Percentiles rank a stretch among this genome's conserved stretches.
phyloP scores from a whole-genome alignment of 495 filamentous ascomycete species.

The Filosporella fistucella region DNA sequence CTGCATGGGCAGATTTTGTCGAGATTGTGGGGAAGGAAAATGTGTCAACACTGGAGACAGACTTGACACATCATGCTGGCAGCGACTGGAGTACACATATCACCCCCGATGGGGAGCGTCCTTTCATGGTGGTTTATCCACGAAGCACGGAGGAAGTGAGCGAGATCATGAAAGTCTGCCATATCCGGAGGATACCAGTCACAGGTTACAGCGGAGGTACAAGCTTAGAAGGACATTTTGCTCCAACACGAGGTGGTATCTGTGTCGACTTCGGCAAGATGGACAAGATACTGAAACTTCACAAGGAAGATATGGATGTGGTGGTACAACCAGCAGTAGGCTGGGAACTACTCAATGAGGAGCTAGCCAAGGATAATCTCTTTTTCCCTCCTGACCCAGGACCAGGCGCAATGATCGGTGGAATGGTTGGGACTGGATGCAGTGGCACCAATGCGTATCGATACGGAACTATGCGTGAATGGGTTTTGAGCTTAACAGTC shows the following conservation, averaged over 20 bases:
- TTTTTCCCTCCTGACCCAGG: conserved; percentile 86
- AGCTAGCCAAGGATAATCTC: conserved; percentile 58
- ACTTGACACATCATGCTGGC: conserved; percentile 68
- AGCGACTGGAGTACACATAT: conserved; percentile 88
- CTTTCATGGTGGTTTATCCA: conserved; percentile 65
- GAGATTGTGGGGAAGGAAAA: conserved; percentile 79
- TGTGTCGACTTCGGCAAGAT: conserved; percentile 74
- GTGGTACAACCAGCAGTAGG: conserved; percentile 79
- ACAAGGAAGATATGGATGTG: conserved; percentile 74
- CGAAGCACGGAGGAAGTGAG: conserved; percentile 64
- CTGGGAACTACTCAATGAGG: conserved; percentile 75
- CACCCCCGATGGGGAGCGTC: conserved; percentile 33
- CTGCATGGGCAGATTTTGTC: conserved; percentile 90
- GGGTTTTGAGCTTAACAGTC: conserved; percentile 86
- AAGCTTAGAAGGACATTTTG: conserved; percentile 75
- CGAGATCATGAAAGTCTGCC: conserved; percentile 70
- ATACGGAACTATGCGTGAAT: conserved; percentile 96
- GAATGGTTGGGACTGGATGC: conserved; percentile 94
- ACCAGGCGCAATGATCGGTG: conserved; percentile 83
- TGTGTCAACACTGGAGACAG: conserved; percentile 67
- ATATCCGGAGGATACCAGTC: conserved; percentile 64
- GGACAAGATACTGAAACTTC: conserved; percentile 65
- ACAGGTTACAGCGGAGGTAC: conserved; percentile 75
- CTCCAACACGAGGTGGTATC: conserved; percentile 69
- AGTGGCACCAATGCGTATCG: conserved; percentile 89